Base-by-base conservation (phyloP, 177 flowering plant species). In the Vitis hybrid region DNA sequence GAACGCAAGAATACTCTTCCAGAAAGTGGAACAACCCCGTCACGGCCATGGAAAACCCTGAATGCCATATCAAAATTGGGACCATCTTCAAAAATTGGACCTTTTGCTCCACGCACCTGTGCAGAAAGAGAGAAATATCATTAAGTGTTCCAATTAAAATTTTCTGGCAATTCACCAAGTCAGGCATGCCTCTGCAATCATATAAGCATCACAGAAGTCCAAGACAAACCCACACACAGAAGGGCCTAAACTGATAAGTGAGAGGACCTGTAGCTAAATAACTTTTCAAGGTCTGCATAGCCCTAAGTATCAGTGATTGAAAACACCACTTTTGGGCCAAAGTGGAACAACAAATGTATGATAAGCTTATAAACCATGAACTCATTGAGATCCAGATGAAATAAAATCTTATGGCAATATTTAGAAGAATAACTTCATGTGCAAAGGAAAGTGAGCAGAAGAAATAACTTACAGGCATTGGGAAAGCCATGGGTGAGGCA, bases 1-100 rank as follows among this genome's bases (percentile, higher is more conserved):
- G 72, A 50, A 22, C 10, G 73, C 11, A 67, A 13, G 15, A 48
- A 76, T 15, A 82, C 64, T 68, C 79, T 78, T 56, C 70, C 85
- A 56, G 82, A 78, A 10, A 84, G 79, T 22, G 87, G 87, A 29
- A 84, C 85, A 20, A 84, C 83, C 49, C 87, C 87, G 73, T 84
- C 85, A 50, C 63, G 66, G 15, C 87, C 87, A 73, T 84, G 87
- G 73, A 84, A 84, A 66, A 84, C 80, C 73, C 78, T 77, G 65
- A 84, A 84, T 63, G 84, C 85, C 82, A 56, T 71, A 2, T 82
- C 85, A 75, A 84, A 84, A 75, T 80, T 82, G 59, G 87, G 84
- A 49, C 82, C 87, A 80, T 84, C 87, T 73, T 84, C 87, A 65
- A 84, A 84, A 51, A 84, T 84, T 59, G 87, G 87, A 29, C 85